phyloP scores from a whole-genome alignment of 495 filamentous ascomycete species.

The Lepraria neglecta region DNA sequence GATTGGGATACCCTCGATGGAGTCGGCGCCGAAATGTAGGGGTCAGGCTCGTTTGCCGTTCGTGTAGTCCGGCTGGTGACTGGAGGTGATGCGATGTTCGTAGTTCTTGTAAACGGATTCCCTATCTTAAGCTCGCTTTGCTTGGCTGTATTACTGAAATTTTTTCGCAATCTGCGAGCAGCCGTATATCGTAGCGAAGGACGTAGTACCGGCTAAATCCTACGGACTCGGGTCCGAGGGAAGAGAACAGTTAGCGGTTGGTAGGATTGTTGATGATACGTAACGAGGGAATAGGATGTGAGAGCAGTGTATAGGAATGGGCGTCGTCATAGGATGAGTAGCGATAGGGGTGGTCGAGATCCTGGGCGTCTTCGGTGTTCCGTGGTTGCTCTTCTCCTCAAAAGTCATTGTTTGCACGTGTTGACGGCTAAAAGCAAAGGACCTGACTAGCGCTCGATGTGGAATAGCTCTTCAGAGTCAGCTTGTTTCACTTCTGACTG shows the following conservation, averaged over 20 bases:
- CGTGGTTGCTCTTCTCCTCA: not conserved
- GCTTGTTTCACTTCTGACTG: too few species aligned
- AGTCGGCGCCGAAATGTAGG: not conserved
- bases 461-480: not conserved
- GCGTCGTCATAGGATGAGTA: not conserved
- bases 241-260: not conserved
- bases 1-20: not conserved
- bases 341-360: not conserved
- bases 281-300: not conserved
- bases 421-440: not conserved
- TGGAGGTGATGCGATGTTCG: not conserved
- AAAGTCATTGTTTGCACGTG: not conserved
- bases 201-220: constrained; percentile 2
- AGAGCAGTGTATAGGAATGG: too few species aligned
- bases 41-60: not conserved
- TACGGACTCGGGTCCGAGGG: not conserved
- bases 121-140: not conserved
- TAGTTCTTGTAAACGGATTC: not conserved
- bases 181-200: not conserved
- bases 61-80: not conserved
- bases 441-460: not conserved
- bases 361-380: not conserved
- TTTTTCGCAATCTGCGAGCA: not conserved
- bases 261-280: not conserved
- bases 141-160: not conserved